phyloP scores from a whole-genome alignment of 306 rosid genomes.

The Ziziphus jujuba region DNA sequence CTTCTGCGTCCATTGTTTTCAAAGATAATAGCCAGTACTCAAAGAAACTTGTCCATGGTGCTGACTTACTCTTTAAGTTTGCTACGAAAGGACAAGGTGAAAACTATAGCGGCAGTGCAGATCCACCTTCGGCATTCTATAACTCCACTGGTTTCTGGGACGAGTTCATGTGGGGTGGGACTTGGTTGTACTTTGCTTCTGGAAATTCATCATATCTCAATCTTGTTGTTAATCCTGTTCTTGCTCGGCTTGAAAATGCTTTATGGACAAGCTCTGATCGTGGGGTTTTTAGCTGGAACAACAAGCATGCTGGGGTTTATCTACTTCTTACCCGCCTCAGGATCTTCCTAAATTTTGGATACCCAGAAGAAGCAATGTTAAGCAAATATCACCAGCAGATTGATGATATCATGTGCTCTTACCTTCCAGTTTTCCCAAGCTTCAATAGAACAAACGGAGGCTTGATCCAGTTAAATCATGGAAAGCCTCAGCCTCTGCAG shows the following conservation, averaged over 20 bases:
- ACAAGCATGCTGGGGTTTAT: slow-evolving; percentile 74
- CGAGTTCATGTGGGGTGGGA: slow-evolving; percentile 67
- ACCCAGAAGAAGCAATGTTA: slow-evolving; percentile 64
- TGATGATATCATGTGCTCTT: slow-evolving; percentile 60
- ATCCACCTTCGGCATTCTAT: slow-evolving; percentile 41
- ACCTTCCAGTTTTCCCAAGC: slow-evolving; percentile 3
- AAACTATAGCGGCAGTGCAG: slow-evolving; percentile 25
- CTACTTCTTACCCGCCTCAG: slow-evolving; percentile 65
- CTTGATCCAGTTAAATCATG: slow-evolving; percentile 20
- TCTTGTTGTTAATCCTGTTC: slow-evolving; percentile 52
- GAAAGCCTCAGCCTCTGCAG: slow-evolving; percentile 61
- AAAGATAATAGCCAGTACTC: slow-evolving; percentile 44
- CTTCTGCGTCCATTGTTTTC: slow-evolving; percentile 68
- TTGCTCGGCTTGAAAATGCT: slow-evolving; percentile 53
- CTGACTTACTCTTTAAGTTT: slow-evolving; percentile 49
- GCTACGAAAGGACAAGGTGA: slow-evolving; percentile 13
- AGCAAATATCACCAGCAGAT: slow-evolving; percentile 60
- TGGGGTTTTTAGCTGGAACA: slow-evolving; percentile 67
- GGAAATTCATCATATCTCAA: slow-evolving; percentile 58
- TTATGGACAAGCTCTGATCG: slow-evolving; percentile 58
- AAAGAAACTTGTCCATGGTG: slow-evolving; percentile 64
- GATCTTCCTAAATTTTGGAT: slow-evolving; percentile 61
- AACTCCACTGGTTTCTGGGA: slow-evolving; percentile 62
- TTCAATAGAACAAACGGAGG: slow-evolving; percentile 16
- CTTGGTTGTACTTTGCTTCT: slow-evolving; percentile 71